Base-by-base conservation (phyloP, 495 filamentous ascomycete species). In the Tuber microsphaerosporum region DNA sequence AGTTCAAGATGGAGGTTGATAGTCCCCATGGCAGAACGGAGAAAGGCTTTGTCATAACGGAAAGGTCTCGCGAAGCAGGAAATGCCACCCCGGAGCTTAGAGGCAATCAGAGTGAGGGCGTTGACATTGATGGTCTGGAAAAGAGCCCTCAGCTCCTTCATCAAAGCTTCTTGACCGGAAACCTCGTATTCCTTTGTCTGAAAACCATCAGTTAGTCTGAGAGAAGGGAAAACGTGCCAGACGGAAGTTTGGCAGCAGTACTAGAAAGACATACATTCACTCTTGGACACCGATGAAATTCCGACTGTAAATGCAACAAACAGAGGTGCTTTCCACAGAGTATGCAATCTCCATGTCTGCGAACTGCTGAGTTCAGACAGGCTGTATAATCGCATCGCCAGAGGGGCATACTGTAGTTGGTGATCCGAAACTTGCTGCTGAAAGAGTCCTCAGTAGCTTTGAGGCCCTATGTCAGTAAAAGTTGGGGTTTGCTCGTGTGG, bases 1-100 rank as follows among this genome's bases (percentile, higher is more conserved):
- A 84, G 42, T n/a, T 83, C 80, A 34, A 79, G 56, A 46, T 84
- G 82, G 72, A 76, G 84, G 72, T 84, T 82, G 72, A 76, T 72
- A 16, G 77, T 73, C 39, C 80, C 82, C 45, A 73, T 75, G 72
- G 74, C 31, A 69, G 34, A 16, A 75, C 78, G 10, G 74, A n/a
- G 71, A 76, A 39, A 44, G 0, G 56, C 26, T 31, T 31, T 31
- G 56, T 61, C 56, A 26, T 6, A 61, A 31, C n/a, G 56, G 31
- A 61, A 31, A 61, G n/a, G 56, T 31, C 31, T 61, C n/a, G 76
- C 56, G 12, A 74, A 44, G 71, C 80, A 82, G 16, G 71, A 73
- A 2, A 79, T 68, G 14, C 76, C 74, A 16, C 45, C 48, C 14
- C 76, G 76, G 9, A 79, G 22, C 19, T 41, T 16, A 73, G 73